Evolutionary conservation across 1,284 basidiomycete species (phyloP).

Genomic region (Chondrostereum purpureum): DNA sequence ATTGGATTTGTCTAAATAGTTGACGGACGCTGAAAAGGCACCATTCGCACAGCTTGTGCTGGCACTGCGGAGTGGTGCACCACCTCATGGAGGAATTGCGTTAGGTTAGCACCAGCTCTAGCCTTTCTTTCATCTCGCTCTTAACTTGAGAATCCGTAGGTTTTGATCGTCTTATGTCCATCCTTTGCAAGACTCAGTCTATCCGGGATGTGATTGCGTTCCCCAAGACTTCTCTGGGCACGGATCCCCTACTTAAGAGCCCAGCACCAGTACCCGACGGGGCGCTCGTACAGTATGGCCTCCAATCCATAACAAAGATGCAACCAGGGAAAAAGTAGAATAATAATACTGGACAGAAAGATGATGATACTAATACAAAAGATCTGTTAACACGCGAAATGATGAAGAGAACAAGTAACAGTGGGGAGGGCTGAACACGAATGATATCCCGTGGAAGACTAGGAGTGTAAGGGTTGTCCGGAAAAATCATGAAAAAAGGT

Average conservation of each 20-base stretch:
- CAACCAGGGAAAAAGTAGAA: neutral
- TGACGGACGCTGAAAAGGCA: slow-evolving; percentile 62
- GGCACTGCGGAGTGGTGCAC: slow-evolving; percentile 84
- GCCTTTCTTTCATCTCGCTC: slow-evolving; percentile 7
- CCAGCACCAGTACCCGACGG: slow-evolving; percentile 58
- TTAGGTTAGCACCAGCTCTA: slow-evolving; percentile 60
- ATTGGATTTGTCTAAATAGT: too few relatives aligned
- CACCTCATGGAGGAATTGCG: slow-evolving; percentile 94
- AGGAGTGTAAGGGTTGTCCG: too few relatives aligned
- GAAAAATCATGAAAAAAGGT: too few relatives aligned
- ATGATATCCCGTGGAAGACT: too few relatives aligned
- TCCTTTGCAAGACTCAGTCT: slow-evolving; percentile 76
- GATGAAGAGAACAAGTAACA: neutral
- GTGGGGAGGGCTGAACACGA: too few relatives aligned
- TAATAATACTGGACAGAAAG: neutral
- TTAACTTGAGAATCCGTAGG: slow-evolving; percentile 42
- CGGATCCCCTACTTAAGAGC: slow-evolving; percentile 86
- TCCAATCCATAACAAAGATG: slow-evolving; percentile 28
- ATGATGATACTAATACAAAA: neutral
- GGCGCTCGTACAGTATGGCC: slow-evolving; percentile 59
- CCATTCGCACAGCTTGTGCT: slow-evolving; percentile 83
- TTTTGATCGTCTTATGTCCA: slow-evolving; percentile 88
- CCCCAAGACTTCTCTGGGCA: slow-evolving; percentile 81
- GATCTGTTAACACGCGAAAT: neutral
- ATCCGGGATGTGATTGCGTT: slow-evolving; percentile 97